Percentiles rank a stretch among this genome's conserved stretches.
Conservation (phyloP, 2,329 filamentous ascomycete genomes). For the Pseudogymnoascus sp. region DNA sequence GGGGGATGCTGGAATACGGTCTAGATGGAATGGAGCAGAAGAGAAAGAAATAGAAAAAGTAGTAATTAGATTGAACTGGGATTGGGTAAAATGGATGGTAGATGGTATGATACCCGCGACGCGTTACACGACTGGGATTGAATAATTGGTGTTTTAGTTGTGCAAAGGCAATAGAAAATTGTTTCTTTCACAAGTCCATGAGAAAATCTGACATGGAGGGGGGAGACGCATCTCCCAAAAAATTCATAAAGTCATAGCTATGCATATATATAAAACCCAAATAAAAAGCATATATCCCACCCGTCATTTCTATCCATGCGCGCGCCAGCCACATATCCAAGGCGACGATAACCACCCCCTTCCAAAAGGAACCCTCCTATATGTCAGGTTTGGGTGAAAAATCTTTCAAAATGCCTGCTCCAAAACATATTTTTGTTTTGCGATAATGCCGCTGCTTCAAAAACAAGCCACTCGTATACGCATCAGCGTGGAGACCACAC, state of each 20-base stretch:
- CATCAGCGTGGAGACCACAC: background rate
- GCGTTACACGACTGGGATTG: background rate
- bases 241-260: background rate
- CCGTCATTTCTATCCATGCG: background rate
- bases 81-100: background rate
- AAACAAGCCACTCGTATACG: background rate
- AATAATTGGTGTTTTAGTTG: background rate
- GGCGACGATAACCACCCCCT: background rate
- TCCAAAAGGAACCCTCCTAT: background rate
- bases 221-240: slow-evolving; percentile 4
- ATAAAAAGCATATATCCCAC: background rate
- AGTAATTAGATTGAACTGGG: background rate
- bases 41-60: background rate
- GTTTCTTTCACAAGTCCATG: too few species aligned
- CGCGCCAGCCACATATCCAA: background rate
- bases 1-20: background rate
- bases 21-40: background rate
- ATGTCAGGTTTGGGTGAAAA: background rate
- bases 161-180: too few species aligned
- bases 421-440: background rate
- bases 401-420: slow-evolving; percentile 2
- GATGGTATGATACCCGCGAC: background rate
- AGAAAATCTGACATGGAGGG: background rate
- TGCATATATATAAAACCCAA: background rate
- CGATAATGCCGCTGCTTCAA: background rate